Evolutionary conservation across 352 stramenopile genomes (phyloP), one percentile per base, ranked within the genome.

Genomic region (Pythium biforme): DNA sequence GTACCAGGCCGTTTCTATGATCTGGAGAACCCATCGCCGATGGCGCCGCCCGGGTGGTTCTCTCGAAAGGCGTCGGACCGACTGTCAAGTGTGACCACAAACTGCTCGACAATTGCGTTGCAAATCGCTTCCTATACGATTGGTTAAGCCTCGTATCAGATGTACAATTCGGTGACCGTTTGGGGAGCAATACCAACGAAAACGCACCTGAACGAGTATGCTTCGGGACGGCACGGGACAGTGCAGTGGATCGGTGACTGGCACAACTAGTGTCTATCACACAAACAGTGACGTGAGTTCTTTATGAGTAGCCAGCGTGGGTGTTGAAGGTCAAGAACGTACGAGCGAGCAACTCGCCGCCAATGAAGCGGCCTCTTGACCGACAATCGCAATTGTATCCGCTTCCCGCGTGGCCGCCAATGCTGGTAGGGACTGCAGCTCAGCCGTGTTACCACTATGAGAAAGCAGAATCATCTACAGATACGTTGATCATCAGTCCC

Each of bases 201-300:
- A 46, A 20, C 17, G 37, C 59, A 90, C 83, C 76, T 92, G 86
- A 14, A 84, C 80, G 22, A 94, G 64, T 29, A 94, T 92, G 55
- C 83, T 92, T 43, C 83, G 85, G 1, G 83, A 86, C 3, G 86
- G 86, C 37, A 94, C 81, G 27, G 83, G 83, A 31, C 79, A 90
- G 12, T 47, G 45, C 2, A 19, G 40, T 5, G 77, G 60, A 59
- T 94, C 86, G 22, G 72, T 51, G 0, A 79, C 86, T 17, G 76
- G 72, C 6, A 80, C 73, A 29, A 75, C 52, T 19, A 89, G 57
- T 3, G 72, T 45, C 79, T 90, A 48, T 25, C 33, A 22, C 17
- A 37, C 6, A 3, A 53, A 40, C 1, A 20, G 31, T 4, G 23
- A 61, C 4, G 39, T 52, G 54, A 22, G 8, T 33, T 51, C 31